phyloP scores from a whole-genome alignment of 2,329 filamentous ascomycete species.

The Neofusicoccum parvum region DNA sequence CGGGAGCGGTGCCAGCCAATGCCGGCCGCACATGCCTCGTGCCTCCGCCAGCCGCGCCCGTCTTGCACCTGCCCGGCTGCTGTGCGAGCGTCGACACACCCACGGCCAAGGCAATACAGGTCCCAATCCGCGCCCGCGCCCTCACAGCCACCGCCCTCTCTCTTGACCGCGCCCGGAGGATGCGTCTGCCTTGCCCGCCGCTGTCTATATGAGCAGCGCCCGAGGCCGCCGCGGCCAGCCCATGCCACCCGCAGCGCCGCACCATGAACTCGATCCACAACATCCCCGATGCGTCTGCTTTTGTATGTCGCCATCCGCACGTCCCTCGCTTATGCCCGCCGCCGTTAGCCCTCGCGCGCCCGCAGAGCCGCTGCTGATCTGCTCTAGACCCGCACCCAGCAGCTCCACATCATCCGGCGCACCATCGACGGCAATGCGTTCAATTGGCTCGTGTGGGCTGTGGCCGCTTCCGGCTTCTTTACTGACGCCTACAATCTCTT shows the following conservation, averaged over 20 bases:
- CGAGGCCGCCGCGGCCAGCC: neutral
- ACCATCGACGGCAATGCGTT: conserved; percentile 11
- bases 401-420: conserved; percentile 13
- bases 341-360: neutral
- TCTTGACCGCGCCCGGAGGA: neutral
- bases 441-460: conserved; percentile 15
- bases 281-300: neutral
- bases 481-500: conserved; percentile 45
- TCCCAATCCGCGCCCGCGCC: neutral
- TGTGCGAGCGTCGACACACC: too few relatives aligned
- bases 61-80: neutral
- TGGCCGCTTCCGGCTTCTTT: conserved; percentile 24
- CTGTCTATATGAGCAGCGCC: neutral
- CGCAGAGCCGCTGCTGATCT: conserved; percentile 17
- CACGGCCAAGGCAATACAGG: too few relatives aligned
- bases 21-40: neutral
- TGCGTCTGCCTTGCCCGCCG: neutral
- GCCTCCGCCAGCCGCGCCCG: neutral
- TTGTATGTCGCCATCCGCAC: neutral
- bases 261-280: conserved; percentile 13
- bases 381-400: conserved; percentile 1
- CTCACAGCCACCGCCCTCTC: neutral
- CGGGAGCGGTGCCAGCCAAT: neutral
- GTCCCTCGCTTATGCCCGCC: neutral
- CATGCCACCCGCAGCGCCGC: neutral